These are phyloP conservation scores for Trichoderma sp. DNA, from an alignment of 2,329 filamentous ascomycete genomes.

Conservation along the genomic window DNA sequence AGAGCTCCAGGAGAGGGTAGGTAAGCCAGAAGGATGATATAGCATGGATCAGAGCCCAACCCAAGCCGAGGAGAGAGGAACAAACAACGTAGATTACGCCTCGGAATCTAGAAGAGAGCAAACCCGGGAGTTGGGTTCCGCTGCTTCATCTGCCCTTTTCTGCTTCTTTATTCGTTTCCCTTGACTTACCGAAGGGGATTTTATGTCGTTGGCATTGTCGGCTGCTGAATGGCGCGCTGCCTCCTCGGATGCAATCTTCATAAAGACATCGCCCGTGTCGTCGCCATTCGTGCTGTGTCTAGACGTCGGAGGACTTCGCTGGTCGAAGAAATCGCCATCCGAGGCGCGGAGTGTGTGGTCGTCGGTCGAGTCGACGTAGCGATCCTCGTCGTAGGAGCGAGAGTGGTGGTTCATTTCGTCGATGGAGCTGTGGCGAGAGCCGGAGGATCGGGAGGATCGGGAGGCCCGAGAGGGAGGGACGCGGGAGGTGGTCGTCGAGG, in stretches of 20 bases:
- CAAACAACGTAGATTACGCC: no score
- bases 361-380: constrained; percentile 48
- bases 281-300: constrained; percentile 47
- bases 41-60: no score
- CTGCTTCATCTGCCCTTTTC: no score
- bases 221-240: constrained; percentile 44
- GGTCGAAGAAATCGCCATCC: constrained; percentile 45
- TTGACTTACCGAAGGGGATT: constrained; percentile 39
- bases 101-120: no score
- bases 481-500: constrained; percentile 38
- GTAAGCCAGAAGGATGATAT: no score
- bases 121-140: not conserved
- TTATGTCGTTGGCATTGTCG: constrained; percentile 39
- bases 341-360: constrained; percentile 56
- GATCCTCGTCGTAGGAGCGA: constrained; percentile 49
- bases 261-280: constrained; percentile 61
- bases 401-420: constrained; percentile 56
- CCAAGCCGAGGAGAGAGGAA: no score
- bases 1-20: no score
- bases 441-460: constrained; percentile 60
- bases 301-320: constrained; percentile 40
- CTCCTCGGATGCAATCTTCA: constrained; percentile 61
- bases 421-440: constrained; percentile 55
- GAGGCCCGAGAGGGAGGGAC: constrained; percentile 58
- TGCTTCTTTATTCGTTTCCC: constrained; percentile 46